Evolutionary conservation across 2,329 filamentous ascomycete genomes (phyloP).

Genomic region (Neofusicoccum parvum): DNA sequence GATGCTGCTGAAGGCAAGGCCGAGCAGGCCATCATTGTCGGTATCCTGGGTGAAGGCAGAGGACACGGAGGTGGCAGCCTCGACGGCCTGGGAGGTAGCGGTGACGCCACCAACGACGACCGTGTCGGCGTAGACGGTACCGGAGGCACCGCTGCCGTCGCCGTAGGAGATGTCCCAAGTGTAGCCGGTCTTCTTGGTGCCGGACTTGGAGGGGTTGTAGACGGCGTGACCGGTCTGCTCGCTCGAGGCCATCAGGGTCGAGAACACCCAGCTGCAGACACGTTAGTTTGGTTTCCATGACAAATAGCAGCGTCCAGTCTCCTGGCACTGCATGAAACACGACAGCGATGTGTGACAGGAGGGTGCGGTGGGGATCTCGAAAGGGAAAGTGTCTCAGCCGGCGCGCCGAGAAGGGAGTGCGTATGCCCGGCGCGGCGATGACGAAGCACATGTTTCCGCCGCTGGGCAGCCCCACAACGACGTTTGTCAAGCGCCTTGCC

Average conservation of each 20-base stretch:
- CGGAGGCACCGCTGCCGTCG: conserved; percentile 65
- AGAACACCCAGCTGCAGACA: conserved; percentile 61
- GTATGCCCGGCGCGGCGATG: not conserved
- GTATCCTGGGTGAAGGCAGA: conserved; percentile 53
- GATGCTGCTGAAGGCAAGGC: conserved; percentile 13
- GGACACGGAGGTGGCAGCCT: conserved; percentile 64
- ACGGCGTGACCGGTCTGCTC: conserved; percentile 58
- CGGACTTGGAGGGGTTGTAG: conserved; percentile 58
- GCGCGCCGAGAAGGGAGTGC: not conserved
- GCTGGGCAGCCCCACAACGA: not conserved
- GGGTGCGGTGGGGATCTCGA: not conserved
- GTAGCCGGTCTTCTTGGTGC: conserved; percentile 50
- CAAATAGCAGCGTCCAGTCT: not conserved
- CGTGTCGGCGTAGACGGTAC: conserved; percentile 67
- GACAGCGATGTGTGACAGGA: not conserved
- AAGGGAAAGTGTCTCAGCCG: not conserved
- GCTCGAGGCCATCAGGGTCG: conserved; percentile 55
- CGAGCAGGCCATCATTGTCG: conserved; percentile 37
- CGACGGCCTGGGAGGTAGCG: conserved; percentile 64
- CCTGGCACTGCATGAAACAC: not conserved
- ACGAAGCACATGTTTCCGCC: conserved; percentile 1
- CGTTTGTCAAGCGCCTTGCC: not conserved
- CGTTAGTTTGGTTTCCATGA: not conserved
- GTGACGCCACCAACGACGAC: conserved; percentile 63
- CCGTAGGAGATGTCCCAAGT: conserved; percentile 67